A percentile compares a stretch with the other conserved stretches of the same genome.
Conservation (phyloP, 2,329 filamentous ascomycete species). For the Helicocarpus griseus region DNA sequence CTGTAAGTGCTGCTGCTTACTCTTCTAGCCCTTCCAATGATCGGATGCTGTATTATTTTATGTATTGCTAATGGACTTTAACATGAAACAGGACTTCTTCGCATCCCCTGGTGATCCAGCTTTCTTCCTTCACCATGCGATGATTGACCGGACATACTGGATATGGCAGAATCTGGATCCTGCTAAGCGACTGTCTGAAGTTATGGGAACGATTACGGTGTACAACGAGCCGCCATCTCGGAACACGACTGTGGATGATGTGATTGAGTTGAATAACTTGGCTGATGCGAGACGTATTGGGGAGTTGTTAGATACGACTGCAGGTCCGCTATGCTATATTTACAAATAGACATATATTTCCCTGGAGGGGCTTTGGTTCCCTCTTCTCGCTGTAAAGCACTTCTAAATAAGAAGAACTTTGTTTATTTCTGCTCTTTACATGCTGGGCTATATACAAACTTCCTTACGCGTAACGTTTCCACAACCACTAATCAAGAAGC, state of each 20-base stretch:
- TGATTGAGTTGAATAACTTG: constrained; percentile 12
- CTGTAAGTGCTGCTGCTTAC: background rate
- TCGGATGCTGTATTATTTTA: background rate
- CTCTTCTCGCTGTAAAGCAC: too few species aligned
- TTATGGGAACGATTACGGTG: constrained; percentile 2
- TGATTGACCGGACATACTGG: constrained; percentile 10
- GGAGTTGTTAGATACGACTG: constrained; percentile 13
- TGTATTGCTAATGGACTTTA: background rate
- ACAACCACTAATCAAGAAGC: too few species aligned
- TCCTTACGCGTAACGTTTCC: too few species aligned
- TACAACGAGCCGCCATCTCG: constrained; percentile 8
- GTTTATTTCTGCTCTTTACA: too few species aligned
- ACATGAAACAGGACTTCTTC: constrained; percentile 1
- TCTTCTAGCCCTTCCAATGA: background rate
- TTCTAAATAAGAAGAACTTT: too few species aligned
- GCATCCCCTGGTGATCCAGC: constrained; percentile 7
- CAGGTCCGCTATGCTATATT: constrained; percentile 16
- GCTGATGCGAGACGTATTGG: constrained; percentile 8
- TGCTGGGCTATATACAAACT: too few species aligned
- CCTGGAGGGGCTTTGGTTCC: too few species aligned
- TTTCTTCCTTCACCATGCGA: constrained; percentile 11
- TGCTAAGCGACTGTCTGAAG: background rate
- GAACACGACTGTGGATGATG: constrained; percentile 15
- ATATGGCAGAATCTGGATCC: constrained; percentile 10
- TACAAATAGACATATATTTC: constrained; percentile 6